Conservation (phyloP, 306 rosid genomes). For the Pyrus communis region DNA sequence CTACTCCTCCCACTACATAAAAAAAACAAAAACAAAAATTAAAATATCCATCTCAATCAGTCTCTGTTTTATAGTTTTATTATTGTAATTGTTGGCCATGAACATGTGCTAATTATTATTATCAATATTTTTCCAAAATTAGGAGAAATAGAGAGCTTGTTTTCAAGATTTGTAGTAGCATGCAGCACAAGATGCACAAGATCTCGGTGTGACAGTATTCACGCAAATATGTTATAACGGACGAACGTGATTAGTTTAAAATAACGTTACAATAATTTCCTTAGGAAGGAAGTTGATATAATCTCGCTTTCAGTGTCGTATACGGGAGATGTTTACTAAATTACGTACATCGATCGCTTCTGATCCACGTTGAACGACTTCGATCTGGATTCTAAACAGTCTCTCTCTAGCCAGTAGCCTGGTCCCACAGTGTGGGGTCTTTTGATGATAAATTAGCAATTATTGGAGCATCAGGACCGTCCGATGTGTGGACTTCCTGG, state of each 20-base stretch:
- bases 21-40: not conserved
- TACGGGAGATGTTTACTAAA: not conserved
- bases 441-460: constrained; percentile 22
- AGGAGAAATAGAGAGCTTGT: not conserved
- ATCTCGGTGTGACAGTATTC: too few relatives aligned
- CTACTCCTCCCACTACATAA: not conserved
- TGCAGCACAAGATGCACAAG: not conserved
- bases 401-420: not conserved
- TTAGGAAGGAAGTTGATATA: too few relatives aligned
- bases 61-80: not conserved
- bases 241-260: too few relatives aligned
- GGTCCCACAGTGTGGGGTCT: not conserved
- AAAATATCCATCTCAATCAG: not conserved
- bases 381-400: constrained; percentile 8
- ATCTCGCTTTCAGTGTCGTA: not conserved
- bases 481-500: not conserved
- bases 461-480: constrained; percentile 21
- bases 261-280: rapidly evolving
- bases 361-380: constrained; percentile 15
- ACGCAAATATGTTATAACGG: too few relatives aligned
- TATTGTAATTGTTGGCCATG: constrained; percentile 3
- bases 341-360: constrained; percentile 1
- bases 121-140: not conserved
- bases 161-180: not conserved
- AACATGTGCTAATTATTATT: not conserved